Evolutionary conservation across 2,329 filamentous ascomycete species (phyloP).

Genomic region (Capronia coronata): DNA sequence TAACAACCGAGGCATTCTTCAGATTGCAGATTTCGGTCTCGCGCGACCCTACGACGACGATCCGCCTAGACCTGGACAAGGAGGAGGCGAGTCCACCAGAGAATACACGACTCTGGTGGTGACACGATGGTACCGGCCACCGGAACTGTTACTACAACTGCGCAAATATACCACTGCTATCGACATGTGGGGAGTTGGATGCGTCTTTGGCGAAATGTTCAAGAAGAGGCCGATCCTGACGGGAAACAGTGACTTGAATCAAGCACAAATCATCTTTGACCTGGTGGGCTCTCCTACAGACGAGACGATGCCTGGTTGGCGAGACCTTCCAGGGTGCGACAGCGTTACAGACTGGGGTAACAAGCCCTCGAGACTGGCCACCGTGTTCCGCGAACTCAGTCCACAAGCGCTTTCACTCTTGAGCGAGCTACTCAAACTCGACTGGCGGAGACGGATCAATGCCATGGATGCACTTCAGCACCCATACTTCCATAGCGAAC

Average conservation of each 20-base stretch:
- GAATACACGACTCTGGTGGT: constrained; percentile 97
- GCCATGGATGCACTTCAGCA: constrained; percentile 90
- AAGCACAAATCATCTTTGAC: constrained; percentile 89
- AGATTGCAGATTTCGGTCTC: constrained; percentile 95
- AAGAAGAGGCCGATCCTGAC: constrained; percentile 85
- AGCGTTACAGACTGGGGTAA: constrained; percentile 57
- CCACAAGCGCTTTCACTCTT: constrained; percentile 70
- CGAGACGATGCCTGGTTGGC: constrained; percentile 89
- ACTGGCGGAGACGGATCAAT: constrained; percentile 84
- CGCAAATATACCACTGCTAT: constrained; percentile 94
- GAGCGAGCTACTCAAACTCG: constrained; percentile 73
- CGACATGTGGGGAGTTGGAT: constrained; percentile 98
- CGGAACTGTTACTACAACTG: constrained; percentile 81
- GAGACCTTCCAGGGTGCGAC: constrained; percentile 71
- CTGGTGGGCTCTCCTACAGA: constrained; percentile 85
- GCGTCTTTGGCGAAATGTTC: constrained; percentile 97
- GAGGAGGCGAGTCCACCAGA: constrained; percentile 74
- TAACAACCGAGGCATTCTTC: constrained; percentile 84
- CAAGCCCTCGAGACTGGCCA: constrained; percentile 60
- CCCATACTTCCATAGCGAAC: constrained; percentile 76
- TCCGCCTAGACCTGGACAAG: constrained; percentile 66
- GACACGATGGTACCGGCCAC: constrained; percentile 93
- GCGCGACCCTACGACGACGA: constrained; percentile 87
- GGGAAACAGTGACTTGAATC: constrained; percentile 80
- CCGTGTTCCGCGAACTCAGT: constrained; percentile 68